A percentile compares a stretch with the other conserved stretches of the same genome.
These are phyloP conservation scores for Endoconidiophora laricicola DNA, from an alignment of 2,329 filamentous ascomycete species.

Conservation along the genomic window DNA sequence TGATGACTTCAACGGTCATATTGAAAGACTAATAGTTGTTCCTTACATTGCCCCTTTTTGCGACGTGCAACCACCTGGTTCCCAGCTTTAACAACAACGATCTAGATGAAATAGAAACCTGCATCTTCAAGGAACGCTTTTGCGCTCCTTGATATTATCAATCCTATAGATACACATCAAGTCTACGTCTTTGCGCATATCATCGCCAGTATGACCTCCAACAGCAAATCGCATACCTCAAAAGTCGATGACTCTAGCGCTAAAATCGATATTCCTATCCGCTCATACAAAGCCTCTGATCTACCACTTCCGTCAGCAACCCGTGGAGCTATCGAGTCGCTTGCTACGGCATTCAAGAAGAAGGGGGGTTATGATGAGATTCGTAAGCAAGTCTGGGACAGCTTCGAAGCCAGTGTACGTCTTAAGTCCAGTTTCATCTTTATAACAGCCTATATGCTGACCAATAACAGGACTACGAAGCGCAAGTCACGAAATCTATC, in stretches of 20 bases:
- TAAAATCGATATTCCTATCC: conserved; percentile 12
- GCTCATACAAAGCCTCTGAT: conserved; percentile 56
- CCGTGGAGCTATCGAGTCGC: conserved; percentile 52
- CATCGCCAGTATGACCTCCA: too few species aligned
- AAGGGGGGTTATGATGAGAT: conserved; percentile 68
- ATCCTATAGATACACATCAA: neutral
- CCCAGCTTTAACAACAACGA: too few species aligned
- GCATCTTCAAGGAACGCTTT: neutral
- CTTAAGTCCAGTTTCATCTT: neutral
- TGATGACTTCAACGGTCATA: too few species aligned
- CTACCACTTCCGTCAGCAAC: conserved; percentile 59
- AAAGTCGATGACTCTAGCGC: neutral
- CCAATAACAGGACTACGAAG: conserved; percentile 45
- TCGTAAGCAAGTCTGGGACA: conserved; percentile 60
- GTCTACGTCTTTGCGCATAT: neutral
- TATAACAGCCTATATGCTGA: neutral
- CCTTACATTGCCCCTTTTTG: too few species aligned
- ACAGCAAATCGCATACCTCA: too few species aligned
- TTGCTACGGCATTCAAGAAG: conserved; percentile 73
- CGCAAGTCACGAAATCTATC: conserved; percentile 47
- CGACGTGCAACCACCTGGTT: too few species aligned
- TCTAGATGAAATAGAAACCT: too few species aligned
- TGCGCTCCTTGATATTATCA: neutral
- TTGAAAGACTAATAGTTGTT: too few species aligned
- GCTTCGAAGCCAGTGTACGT: conserved; percentile 53